Conservation (phyloP, 805 yeast genomes). For the Wickerhamiella vanderwaltii region DNA sequence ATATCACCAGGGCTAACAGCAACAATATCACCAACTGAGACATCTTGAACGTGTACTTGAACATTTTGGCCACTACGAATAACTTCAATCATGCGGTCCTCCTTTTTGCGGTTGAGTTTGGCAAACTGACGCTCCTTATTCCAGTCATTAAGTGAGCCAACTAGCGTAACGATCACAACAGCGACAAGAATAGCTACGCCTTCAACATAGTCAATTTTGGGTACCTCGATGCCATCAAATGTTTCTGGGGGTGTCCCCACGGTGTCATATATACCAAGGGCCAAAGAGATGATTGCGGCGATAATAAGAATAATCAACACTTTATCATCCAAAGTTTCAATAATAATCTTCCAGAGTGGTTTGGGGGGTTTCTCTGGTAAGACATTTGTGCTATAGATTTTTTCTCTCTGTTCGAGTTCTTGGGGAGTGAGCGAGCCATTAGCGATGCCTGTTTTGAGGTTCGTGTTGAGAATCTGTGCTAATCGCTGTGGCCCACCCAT, state of each 20-base stretch:
- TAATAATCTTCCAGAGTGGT: conserved; percentile 53
- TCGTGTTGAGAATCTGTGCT: conserved; percentile 24
- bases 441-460: conserved; percentile 25
- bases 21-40: conserved; percentile 78
- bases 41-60: conserved; percentile 56
- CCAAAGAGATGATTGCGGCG: conserved; percentile 82
- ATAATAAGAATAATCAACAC: conserved; percentile 69
- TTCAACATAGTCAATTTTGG: conserved; percentile 95
- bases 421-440: conserved; percentile 17
- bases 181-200: conserved; percentile 97
- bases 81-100: conserved; percentile 67
- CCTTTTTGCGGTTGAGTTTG: conserved; percentile 76
- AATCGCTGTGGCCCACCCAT: conserved; percentile 31
- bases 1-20: conserved; percentile 87
- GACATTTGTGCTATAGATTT: conserved; percentile 53
- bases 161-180: conserved; percentile 75
- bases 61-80: conserved; percentile 58
- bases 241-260: conserved; percentile 69
- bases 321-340: conserved; percentile 82
- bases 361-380: conserved; percentile 65
- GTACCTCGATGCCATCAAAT: conserved; percentile 60
- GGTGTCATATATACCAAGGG: conserved; percentile 83
- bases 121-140: conserved; percentile 92
- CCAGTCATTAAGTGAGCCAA: conserved; percentile 92
- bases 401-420: conserved; percentile 28